These are phyloP conservation scores for Recurvomyces mirabilis DNA, from an alignment of 495 filamentous ascomycete species.

Conservation along the genomic window DNA sequence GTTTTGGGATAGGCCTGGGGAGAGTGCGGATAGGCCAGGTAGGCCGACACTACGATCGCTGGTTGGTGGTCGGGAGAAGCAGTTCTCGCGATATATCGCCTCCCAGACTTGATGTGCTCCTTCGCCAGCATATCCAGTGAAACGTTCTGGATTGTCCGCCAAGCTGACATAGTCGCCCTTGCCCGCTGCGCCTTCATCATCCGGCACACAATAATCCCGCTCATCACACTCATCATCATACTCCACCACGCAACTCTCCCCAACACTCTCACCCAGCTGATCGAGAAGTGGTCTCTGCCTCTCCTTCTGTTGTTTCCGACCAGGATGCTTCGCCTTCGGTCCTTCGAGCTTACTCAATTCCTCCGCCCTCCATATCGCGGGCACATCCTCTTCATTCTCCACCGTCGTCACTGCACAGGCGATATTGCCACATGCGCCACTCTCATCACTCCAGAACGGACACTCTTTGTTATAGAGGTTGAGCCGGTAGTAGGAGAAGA, in stretches of 20 bases:
- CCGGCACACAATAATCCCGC: slow-evolving; percentile 90
- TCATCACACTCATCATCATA: slow-evolving; percentile 98
- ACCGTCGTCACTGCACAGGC: slow-evolving; percentile 95
- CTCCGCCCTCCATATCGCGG: slow-evolving; percentile 78
- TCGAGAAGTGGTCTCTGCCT: slow-evolving; percentile 65
- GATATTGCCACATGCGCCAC: slow-evolving; percentile 93
- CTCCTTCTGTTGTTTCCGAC: slow-evolving; percentile 56
- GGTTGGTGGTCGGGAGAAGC: slow-evolving; percentile 59
- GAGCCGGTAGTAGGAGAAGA: slow-evolving; percentile 92
- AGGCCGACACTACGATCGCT: not conserved
- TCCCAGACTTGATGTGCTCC: slow-evolving; percentile 86
- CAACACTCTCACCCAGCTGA: slow-evolving; percentile 70
- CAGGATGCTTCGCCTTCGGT: slow-evolving; percentile 79
- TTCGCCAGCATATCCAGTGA: slow-evolving; percentile 81
- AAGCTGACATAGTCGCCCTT: slow-evolving; percentile 96
- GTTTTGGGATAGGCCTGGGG: slow-evolving; percentile 22
- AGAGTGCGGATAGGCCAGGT: slow-evolving; percentile 8
- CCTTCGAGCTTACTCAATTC: slow-evolving; percentile 89
- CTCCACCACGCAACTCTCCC: slow-evolving; percentile 92
- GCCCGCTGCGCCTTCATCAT: slow-evolving; percentile 73
- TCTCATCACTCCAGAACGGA: slow-evolving; percentile 90
- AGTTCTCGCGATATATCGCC: slow-evolving; percentile 94
- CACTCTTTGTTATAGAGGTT: slow-evolving; percentile 94
- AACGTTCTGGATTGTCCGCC: slow-evolving; percentile 86
- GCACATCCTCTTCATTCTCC: slow-evolving; percentile 89